Percentiles rank a stretch among this genome's conserved stretches.
Conservation (phyloP, 495 filamentous ascomycete genomes). For the Aspergillus bertholletiae region DNA sequence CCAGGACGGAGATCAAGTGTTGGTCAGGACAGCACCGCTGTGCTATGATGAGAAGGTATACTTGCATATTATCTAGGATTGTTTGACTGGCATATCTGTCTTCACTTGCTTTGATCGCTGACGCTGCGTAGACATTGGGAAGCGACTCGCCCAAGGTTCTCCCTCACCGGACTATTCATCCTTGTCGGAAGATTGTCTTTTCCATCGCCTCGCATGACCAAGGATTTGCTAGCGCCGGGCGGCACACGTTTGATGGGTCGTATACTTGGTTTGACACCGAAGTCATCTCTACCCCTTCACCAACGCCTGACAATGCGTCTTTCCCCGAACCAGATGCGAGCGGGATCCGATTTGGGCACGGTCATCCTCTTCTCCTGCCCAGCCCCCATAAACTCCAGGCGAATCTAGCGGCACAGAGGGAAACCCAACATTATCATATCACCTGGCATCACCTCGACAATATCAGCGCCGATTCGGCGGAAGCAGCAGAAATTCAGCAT, state of each 20-base stretch:
- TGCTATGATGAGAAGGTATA: conserved; percentile 36
- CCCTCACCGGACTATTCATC: conserved; percentile 35
- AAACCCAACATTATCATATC: conserved; percentile 41
- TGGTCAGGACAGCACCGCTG: conserved; percentile 37
- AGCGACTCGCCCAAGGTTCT: conserved; percentile 20
- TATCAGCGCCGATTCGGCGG: conserved; percentile 42
- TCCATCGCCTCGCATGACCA: conserved; percentile 64
- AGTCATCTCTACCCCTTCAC: conserved; percentile 25
- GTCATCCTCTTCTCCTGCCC: conserved; percentile 40
- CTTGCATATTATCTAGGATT: too few relatives aligned
- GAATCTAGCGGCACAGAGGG: conserved; percentile 39
- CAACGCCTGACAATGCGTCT: not conserved
- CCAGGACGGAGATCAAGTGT: conserved; percentile 36
- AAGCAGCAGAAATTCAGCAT: conserved; percentile 35
- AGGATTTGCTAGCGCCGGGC: conserved; percentile 49
- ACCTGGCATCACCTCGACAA: conserved; percentile 55
- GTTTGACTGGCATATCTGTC: too few relatives aligned
- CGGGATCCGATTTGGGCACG: conserved; percentile 18
- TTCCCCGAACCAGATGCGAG: conserved; percentile 6
- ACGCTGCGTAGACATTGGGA: conserved; percentile 8
- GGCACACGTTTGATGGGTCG: conserved; percentile 50
- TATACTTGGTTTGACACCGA: conserved; percentile 74
- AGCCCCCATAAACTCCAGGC: conserved; percentile 46
- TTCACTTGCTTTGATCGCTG: not conserved
- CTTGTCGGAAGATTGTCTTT: conserved; percentile 59